These are phyloP conservation scores for Hypoxylon sp. DNA, from an alignment of 2,329 filamentous ascomycete genomes.

Conservation along the genomic window DNA sequence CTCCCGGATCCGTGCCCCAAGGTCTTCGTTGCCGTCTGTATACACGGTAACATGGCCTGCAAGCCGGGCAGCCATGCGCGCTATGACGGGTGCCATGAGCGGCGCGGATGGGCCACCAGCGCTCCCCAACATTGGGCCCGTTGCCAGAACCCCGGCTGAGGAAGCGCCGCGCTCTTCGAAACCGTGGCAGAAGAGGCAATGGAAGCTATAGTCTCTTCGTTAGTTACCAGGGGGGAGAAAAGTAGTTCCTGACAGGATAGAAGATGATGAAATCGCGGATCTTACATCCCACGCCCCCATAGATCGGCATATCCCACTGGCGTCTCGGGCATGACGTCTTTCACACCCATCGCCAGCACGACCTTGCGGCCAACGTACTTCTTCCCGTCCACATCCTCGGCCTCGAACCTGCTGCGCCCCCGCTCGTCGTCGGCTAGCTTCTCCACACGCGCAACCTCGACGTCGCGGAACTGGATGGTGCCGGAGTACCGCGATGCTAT, in stretches of 20 bases:
- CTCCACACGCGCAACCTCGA: constrained; percentile 33
- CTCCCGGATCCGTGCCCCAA: constrained; percentile 50
- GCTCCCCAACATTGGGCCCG: constrained; percentile 51
- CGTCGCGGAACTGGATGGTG: constrained; percentile 40
- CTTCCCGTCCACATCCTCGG: constrained; percentile 56
- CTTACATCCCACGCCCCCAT: constrained; percentile 66
- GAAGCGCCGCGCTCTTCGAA: constrained; percentile 66
- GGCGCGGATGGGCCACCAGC: constrained; percentile 18
- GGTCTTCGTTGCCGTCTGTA: constrained; percentile 59
- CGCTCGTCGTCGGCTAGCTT: constrained; percentile 23
- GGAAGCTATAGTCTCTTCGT: constrained; percentile 56
- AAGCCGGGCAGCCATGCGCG: constrained; percentile 60
- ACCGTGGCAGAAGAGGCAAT: constrained; percentile 71
- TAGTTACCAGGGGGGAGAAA: neutral
- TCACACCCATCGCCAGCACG: constrained; percentile 66
- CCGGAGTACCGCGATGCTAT: constrained; percentile 39
- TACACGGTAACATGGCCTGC: constrained; percentile 62
- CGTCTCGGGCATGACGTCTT: constrained; percentile 64
- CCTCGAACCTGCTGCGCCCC: constrained; percentile 43
- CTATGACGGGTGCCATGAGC: constrained; percentile 55
- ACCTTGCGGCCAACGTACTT: constrained; percentile 64
- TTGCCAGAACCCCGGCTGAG: constrained; percentile 62
- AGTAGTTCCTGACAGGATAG: constrained; percentile 11
- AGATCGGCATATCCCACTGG: constrained; percentile 64
- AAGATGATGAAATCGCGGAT: neutral